These are phyloP conservation scores for Nigrospora oryzae DNA, from an alignment of 2,329 filamentous ascomycete genomes.

Conservation along the genomic window DNA sequence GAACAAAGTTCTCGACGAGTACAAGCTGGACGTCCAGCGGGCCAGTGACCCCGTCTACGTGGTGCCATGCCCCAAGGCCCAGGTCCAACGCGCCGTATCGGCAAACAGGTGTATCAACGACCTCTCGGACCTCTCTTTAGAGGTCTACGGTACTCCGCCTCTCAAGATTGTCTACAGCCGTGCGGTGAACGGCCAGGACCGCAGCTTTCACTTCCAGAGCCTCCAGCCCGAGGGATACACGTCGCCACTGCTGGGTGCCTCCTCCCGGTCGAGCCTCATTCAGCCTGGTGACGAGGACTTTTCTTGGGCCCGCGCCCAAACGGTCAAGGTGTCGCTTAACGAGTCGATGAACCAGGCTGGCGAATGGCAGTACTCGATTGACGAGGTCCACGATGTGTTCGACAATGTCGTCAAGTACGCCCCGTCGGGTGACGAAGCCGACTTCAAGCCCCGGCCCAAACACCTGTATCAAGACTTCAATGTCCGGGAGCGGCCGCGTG, in stretches of 20 bases:
- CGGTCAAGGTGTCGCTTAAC: slow-evolving; percentile 74
- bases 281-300: slow-evolving; percentile 54
- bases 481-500: slow-evolving; percentile 78
- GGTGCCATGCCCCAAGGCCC: slow-evolving; percentile 75
- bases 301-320: slow-evolving; percentile 72
- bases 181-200: slow-evolving; percentile 73
- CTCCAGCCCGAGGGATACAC: slow-evolving; percentile 81
- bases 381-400: slow-evolving; percentile 85
- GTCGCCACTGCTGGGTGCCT: slow-evolving; percentile 64
- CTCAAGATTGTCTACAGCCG: slow-evolving; percentile 89
- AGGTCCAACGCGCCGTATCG: slow-evolving; percentile 55
- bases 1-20: slow-evolving; percentile 80
- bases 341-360: slow-evolving; percentile 77
- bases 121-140: slow-evolving; percentile 73
- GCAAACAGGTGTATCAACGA: slow-evolving; percentile 75
- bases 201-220: slow-evolving; percentile 84
- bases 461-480: slow-evolving; percentile 68
- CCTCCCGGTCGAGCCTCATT: slow-evolving; percentile 48
- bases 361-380: slow-evolving; percentile 81
- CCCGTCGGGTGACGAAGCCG: slow-evolving; percentile 56
- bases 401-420: slow-evolving; percentile 79
- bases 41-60: slow-evolving; percentile 71
- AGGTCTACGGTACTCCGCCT: slow-evolving; percentile 82
- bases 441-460: slow-evolving; percentile 49
- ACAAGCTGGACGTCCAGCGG: slow-evolving; percentile 85